A percentile compares a stretch with the other conserved stretches of the same genome.
Conservation (phyloP, 768 basidiomycete genomes). For the Porpolomopsis calyptriformis region DNA sequence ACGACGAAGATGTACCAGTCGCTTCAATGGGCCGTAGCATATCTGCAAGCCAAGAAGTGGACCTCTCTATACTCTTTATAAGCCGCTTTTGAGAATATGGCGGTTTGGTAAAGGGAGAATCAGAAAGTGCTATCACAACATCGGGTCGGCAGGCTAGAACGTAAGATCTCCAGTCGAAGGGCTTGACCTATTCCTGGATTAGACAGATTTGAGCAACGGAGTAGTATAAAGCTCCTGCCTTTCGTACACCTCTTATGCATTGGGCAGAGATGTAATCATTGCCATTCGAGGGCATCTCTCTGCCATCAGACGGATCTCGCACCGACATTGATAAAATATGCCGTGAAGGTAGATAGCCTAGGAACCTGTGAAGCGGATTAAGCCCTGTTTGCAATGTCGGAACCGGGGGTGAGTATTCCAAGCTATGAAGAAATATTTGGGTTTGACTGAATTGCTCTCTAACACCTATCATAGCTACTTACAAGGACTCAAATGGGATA, state of each 20-base stretch:
- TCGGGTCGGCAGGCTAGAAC: constrained; percentile 51
- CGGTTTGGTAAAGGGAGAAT: constrained; percentile 53
- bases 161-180: constrained; percentile 46
- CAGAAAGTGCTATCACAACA: constrained; percentile 58
- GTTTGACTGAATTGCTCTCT: constrained; percentile 3
- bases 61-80: constrained; percentile 66
- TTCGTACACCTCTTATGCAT: constrained; percentile 60
- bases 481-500: constrained; percentile 78
- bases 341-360: constrained; percentile 39
- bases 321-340: constrained; percentile 52
- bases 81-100: constrained; percentile 71
- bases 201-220: not conserved
- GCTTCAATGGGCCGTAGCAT: constrained; percentile 30
- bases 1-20: not conserved
- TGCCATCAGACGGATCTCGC: constrained; percentile 53
- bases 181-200: constrained; percentile 35
- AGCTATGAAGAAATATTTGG: constrained; percentile 23
- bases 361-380: constrained; percentile 51
- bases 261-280: constrained; percentile 43
- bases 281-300: constrained; percentile 67
- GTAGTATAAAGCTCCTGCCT: constrained; percentile 32
- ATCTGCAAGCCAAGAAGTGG: constrained; percentile 49
- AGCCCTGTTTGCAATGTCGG: constrained; percentile 47
- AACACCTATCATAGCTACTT: too few relatives aligned
- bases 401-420: constrained; percentile 58